phyloP scores from a whole-genome alignment of 2,329 filamentous ascomycete species.

The Talaromyces albobiverticillius region DNA sequence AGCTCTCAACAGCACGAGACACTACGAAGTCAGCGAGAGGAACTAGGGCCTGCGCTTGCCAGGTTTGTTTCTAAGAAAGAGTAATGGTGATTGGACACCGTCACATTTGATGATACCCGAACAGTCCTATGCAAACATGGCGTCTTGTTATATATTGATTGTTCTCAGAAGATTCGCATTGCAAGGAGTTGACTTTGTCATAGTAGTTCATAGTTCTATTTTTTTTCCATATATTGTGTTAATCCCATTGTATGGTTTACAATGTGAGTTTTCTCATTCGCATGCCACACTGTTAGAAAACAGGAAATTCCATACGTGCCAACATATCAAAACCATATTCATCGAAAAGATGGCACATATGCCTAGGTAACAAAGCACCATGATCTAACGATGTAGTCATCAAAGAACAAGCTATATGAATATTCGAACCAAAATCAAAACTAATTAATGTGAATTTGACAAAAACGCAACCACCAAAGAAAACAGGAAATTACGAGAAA shows the following conservation, averaged over 20 bases:
- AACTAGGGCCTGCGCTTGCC: slow-evolving; percentile 80
- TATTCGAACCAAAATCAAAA: not conserved
- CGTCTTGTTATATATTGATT: slow-evolving; percentile 7
- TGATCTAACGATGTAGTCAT: not conserved
- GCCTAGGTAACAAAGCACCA: not conserved
- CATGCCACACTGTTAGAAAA: not conserved
- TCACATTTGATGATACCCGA: slow-evolving; percentile 20
- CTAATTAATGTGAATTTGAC: not conserved
- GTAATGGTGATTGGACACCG: slow-evolving; percentile 19
- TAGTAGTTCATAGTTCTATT: not conserved
- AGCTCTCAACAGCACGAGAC: slow-evolving; percentile 67
- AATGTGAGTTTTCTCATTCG: not conserved
- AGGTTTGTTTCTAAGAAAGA: slow-evolving; percentile 72
- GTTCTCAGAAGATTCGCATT: not conserved
- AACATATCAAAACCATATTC: not conserved
- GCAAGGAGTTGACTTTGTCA: not conserved
- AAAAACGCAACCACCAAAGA: not conserved
- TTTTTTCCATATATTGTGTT: not conserved
- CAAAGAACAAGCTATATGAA: not conserved
- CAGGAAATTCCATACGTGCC: not conserved
- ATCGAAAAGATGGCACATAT: not conserved
- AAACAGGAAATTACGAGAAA: slow-evolving; percentile 53
- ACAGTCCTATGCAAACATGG: slow-evolving; percentile 3
- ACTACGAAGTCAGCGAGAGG: slow-evolving; percentile 64
- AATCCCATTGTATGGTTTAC: not conserved